phyloP scores from a whole-genome alignment of 1,139 yeast species.

The Arxiozyma bovina region DNA sequence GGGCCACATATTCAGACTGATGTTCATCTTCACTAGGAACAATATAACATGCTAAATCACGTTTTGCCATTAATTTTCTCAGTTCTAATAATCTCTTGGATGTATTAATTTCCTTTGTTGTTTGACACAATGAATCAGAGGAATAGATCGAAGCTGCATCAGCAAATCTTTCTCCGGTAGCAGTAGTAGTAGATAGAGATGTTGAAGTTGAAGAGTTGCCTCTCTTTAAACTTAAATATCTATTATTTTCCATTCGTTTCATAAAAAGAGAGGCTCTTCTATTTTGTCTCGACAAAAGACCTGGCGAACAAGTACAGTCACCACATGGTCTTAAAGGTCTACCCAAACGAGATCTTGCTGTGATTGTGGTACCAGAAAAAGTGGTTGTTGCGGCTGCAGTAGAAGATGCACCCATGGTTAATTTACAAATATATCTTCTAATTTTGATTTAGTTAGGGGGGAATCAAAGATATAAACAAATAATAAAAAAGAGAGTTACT shows the following conservation, averaged over 20 bases:
- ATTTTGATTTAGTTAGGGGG: neutral
- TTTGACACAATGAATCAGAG: slow-evolving; percentile 32
- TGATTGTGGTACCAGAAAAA: slow-evolving; percentile 1
- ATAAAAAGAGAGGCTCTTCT: slow-evolving; percentile 43
- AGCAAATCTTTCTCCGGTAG: slow-evolving; percentile 3
- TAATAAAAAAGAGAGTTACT: neutral
- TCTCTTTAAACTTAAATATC: slow-evolving; percentile 7
- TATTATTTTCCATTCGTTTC: slow-evolving; percentile 20
- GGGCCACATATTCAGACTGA: slow-evolving; percentile 80
- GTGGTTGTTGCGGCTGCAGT: slow-evolving; percentile 4
- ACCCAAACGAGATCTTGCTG: slow-evolving; percentile 1
- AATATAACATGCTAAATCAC: slow-evolving; percentile 66
- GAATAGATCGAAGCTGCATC: slow-evolving; percentile 33
- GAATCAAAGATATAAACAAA: neutral
- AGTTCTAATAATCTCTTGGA: slow-evolving; percentile 51
- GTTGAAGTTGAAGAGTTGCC: neutral
- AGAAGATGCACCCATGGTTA: slow-evolving; percentile 2
- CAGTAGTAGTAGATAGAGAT: neutral
- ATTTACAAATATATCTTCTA: neutral
- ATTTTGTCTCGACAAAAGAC: slow-evolving; percentile 57
- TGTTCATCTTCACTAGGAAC: slow-evolving; percentile 93
- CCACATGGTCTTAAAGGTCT: slow-evolving; percentile 42
- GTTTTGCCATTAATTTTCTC: slow-evolving; percentile 55
- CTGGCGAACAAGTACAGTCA: slow-evolving; percentile 79
- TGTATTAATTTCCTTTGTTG: slow-evolving; percentile 43